These are phyloP conservation scores for Claviceps sp. DNA, from an alignment of 2,329 filamentous ascomycete genomes.

Conservation along the genomic window DNA sequence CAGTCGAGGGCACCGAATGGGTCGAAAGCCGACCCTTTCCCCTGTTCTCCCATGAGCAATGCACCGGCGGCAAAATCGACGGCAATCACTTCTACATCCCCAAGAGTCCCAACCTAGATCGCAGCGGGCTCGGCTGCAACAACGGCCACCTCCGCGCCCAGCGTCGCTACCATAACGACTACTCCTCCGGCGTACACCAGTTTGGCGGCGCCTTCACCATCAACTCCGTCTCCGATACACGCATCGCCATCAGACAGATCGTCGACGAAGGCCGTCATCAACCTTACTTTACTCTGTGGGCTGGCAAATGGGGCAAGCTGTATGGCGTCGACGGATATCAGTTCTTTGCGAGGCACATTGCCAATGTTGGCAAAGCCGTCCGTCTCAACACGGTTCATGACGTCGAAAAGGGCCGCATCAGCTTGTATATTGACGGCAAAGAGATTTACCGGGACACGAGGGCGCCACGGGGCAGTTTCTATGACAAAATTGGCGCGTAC, in stretches of 20 bases:
- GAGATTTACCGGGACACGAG: constrained; percentile 9
- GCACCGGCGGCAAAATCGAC: constrained; percentile 9
- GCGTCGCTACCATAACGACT: constrained; percentile 11
- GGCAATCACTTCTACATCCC: constrained; percentile 10
- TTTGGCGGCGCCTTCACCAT: constrained; percentile 13
- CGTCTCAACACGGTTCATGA: constrained; percentile 15
- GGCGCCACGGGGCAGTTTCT: constrained; percentile 12
- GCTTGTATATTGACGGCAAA: constrained; percentile 14
- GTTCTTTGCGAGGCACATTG: constrained; percentile 9
- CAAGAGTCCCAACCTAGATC: constrained; percentile 9
- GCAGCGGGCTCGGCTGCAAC: constrained; percentile 10
- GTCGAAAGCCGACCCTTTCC: not conserved
- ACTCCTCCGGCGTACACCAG: constrained; percentile 10
- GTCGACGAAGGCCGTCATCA: constrained; percentile 11
- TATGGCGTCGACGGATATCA: constrained; percentile 12
- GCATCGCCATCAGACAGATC: constrained; percentile 13
- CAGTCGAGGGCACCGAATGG: not conserved
- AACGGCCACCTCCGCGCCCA: constrained; percentile 13
- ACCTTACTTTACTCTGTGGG: constrained; percentile 11
- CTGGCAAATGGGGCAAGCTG: constrained; percentile 8
- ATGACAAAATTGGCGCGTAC: constrained; percentile 15
- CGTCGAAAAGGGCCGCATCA: constrained; percentile 7
- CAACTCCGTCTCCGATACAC: constrained; percentile 11
- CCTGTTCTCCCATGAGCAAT: constrained; percentile 5
- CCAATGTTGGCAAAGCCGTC: constrained; percentile 9